These are phyloP conservation scores for Inonotus obliquus DNA, from an alignment of 1,284 basidiomycete genomes.

Conservation along the genomic window DNA sequence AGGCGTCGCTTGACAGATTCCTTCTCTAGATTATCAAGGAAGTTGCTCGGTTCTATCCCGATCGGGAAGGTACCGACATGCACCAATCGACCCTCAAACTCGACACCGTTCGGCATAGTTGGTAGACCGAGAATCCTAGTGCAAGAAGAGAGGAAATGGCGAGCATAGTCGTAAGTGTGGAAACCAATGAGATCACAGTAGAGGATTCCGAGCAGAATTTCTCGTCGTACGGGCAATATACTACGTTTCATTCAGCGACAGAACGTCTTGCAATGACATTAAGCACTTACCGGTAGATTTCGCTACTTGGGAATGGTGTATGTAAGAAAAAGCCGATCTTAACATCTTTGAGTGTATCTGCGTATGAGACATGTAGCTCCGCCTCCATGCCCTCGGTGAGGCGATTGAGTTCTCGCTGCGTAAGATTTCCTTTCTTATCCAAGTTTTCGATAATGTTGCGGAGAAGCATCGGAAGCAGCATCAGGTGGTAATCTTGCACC, in stretches of 20 bases:
- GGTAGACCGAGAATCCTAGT: constrained; percentile 94
- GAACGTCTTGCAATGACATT: neutral
- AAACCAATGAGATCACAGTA: constrained; percentile 98
- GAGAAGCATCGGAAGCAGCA: constrained; percentile 95
- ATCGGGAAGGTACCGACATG: constrained; percentile 99
- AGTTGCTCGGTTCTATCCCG: constrained; percentile 93
- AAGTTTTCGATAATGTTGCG: constrained; percentile 82
- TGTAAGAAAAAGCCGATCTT: constrained; percentile 99
- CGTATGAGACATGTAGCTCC: constrained; percentile 41
- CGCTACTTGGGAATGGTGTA: constrained; percentile 96
- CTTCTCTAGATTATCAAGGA: constrained; percentile 81
- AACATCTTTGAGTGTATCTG: constrained; percentile 49
- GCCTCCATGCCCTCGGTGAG: constrained; percentile 74
- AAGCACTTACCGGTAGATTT: constrained; percentile 84
- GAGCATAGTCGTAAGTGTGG: constrained; percentile 99
- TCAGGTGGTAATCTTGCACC: constrained; percentile 98
- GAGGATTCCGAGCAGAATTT: constrained; percentile 92
- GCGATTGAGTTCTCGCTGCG: constrained; percentile 63
- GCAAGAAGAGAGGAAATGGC: constrained; percentile 97
- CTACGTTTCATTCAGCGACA: constrained; percentile 36
- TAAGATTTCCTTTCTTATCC: constrained; percentile 55
- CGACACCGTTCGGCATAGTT: constrained; percentile 97
- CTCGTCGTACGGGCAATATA: constrained; percentile 93
- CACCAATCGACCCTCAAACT: constrained; percentile 91
- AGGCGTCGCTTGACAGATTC: constrained; percentile 80